Evolutionary conservation across 2,329 filamentous ascomycete genomes (phyloP), one percentile per base, ranked within the genome.

Genomic region (Anisogramma anomala): DNA sequence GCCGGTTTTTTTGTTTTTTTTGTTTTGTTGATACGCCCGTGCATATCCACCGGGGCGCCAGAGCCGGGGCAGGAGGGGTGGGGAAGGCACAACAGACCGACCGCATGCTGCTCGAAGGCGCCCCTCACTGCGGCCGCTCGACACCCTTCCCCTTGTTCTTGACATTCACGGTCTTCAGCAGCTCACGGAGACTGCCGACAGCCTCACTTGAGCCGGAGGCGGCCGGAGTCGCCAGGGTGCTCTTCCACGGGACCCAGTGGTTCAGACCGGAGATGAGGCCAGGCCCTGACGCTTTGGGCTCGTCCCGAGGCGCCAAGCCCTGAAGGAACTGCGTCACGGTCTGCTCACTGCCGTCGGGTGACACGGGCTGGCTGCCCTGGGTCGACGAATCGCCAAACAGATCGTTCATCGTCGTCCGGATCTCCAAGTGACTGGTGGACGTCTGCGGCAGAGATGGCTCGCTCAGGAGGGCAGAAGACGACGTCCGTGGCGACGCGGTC

Each of bases 401-500:
- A 6, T 53, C 48, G 31, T 57, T 55, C 2, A 54, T 49, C 3
- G 56, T 54, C 5, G 59, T 60, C 14, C 66, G 62, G 13, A 69
- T 67, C 42, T 70, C 63, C 1, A 74, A 57, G 39, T 71, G 64
- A 40, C 61, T 71, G 20, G 58, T 68, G 0, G 72, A 77, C 2
- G 71, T 75, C 48, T 74, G 69, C 1, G 75, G 73, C 14, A 66
- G 54, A n/a, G 74, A 72, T 3, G 69, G 74, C 39, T 72, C 66
- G 49, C 75, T 67, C 6, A 76, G 57, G 9, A 79, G 60, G 14
- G 62, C 63, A 2, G 60, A 58, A 5, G 63, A 56, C 1, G 64
- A 61, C 3, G 50, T 51, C 13, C 59, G 55, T 2, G 59, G 61
- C 6, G 57, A 54, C 8, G 53, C 37, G 2, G 48, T 38, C 33